Base-by-base conservation (phyloP, 805 yeast genomes). In the Debaryomyces castellii region DNA sequence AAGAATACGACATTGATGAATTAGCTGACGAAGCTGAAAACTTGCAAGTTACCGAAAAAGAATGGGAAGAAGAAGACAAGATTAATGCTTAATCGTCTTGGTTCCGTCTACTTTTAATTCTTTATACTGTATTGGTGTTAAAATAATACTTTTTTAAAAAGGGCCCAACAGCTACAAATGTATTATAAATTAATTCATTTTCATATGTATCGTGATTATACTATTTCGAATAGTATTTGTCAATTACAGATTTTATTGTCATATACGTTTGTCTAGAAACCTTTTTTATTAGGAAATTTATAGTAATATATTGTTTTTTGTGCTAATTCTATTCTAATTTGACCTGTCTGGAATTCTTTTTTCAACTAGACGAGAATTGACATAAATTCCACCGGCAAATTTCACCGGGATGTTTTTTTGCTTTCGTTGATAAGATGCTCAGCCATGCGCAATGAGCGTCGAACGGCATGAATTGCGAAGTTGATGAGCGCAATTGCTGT, bases 11-110 rank as follows among this genome's bases (percentile, higher is more conserved):
- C 42, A 72, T 59, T 34, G 72, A 67, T 42, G 76, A 71, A 46
- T 64, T 71, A 53, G 73, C 73, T 47, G 74, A 70, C 48, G 75
- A 67, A 48, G 61, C 74, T 47, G 72, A 72, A 55, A 58, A 67
- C 62, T 60, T 69, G 64, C 67, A 70, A 57, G 78, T 76, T 49
- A 84, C 86, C 48, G 91, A 84, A 63, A 72, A 76, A 55, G 71
- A 72, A 53, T 71, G 70, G 60, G 73, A 66, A 53, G 60, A 60
- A 65, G 57, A 53, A 40, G 52, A 44, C 33, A 58, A 63, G 57
- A 65, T 62, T 39, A 51, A 57, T 35, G 60, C 60, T 51, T 63
- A 59, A 53, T 10, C 24, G 18, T 20, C 7, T 35, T 35, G 5
- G 24, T 10, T 35, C 24, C 24, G 12, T 37, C 11, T 20, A 22